Conservation (phyloP, 202 grass and related monocot species). For the Musa balbisiana region DNA sequence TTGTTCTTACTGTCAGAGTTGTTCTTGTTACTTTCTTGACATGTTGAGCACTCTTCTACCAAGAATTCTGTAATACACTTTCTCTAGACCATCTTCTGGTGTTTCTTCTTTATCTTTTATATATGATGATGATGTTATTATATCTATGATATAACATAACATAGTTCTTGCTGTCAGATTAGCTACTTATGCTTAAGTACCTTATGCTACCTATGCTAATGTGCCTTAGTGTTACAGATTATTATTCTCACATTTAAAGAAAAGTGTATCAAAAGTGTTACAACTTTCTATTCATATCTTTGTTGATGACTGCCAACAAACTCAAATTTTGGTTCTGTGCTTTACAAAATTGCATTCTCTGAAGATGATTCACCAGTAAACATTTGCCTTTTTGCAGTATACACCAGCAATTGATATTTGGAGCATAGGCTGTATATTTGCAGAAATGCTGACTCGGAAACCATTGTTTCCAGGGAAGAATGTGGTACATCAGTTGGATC, state of each 20-base stretch:
- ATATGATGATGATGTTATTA: neutral
- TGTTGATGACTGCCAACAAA: neutral
- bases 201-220: neutral
- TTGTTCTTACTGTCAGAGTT: neutral
- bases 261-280: neutral
- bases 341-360: neutral
- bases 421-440: conserved; percentile 99
- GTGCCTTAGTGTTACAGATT: neutral
- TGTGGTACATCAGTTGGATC: conserved; percentile 91
- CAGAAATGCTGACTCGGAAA: conserved; percentile 82
- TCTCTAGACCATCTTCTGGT: neutral
- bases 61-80: neutral
- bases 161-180: neutral
- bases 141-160: neutral
- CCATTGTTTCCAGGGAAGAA: conserved; percentile 97
- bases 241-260: neutral
- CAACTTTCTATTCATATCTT: neutral
- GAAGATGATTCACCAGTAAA: conserved; percentile 2
- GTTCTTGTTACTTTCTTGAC: neutral
- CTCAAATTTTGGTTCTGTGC: neutral
- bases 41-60: neutral
- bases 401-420: conserved; percentile 97
- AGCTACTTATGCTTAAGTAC: neutral
- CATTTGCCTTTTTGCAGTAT: conserved; percentile 55
- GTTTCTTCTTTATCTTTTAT: neutral